Evolutionary conservation across 345 rosid species (phyloP), one percentile per base, ranked within the genome.

Genomic region (Populus euphratica): DNA sequence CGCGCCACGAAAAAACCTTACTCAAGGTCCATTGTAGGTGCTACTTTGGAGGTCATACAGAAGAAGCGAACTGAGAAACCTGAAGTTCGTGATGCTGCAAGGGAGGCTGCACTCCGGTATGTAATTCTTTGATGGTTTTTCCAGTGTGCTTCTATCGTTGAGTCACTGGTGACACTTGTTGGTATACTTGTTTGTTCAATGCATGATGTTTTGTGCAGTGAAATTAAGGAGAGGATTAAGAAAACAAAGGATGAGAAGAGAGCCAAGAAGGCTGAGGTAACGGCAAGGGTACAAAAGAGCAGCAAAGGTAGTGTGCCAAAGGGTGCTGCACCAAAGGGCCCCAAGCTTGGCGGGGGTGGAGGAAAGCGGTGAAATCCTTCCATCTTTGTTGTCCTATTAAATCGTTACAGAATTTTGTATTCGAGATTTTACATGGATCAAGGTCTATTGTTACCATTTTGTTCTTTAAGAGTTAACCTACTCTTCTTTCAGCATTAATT

Each of bases 191-290:
- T 11, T 35, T 1, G 39, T 31, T 39, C 25, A 11, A 14, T 47
- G 17, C 13, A 10, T 56, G 63, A 35, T 31, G 38, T 17, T 35
- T 17, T 13, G 9, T 35, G 12, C 76, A 92, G 95, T 82, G 97
- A 92, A 77, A 92, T 92, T 9, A 91, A 92, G 87, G 95, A 92
- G 83, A 89, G 95, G 83, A 88, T 91, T 78, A 93, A 89, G 92
- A 92, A 91, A 82, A 93, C 94, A 0, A 90, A 91, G 86, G 97
- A 93, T 52, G 96, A 93, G 79, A 93, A 91, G 85, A 91, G 88
- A 86, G 97, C 92, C 2, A 92, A 92, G 90, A 92, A 93, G 77
- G 95, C 91, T 0, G 97, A 93, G 83, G 56, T 84, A 68, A 74
- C 54, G 17, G 79, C 91, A 2, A 93, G 89, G 87, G 80, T 87